Base-by-base conservation (phyloP, 441 rosid genomes). In the Breynia disticha region DNA sequence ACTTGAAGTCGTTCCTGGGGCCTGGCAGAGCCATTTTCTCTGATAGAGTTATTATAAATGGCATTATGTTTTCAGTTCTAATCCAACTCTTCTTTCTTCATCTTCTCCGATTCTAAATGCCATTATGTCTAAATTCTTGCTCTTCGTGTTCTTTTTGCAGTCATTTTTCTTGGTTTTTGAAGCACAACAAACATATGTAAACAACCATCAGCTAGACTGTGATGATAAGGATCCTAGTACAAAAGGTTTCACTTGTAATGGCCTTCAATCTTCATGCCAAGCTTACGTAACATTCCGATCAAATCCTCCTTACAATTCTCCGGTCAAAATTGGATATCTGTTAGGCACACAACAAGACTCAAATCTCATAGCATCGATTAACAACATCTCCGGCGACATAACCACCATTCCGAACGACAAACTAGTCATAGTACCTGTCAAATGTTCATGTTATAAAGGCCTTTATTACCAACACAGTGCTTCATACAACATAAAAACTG, bases 151-250 rank as follows among this genome's bases (percentile, higher is more conserved):
- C 5, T 3, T 54, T 54, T 54, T 54, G 37, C 48, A 39, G 28
- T 15, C 6, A 39, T 24, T n/a, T 42, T 11, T 54, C 47, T 1
- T 39, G 10, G n/a, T 38, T 17, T 38, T 38, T 13, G 24, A 51
- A 51, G 55, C 55, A 46, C 73, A 64, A 14, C 69, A 69, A 53
- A 43, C 16, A 38, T 69, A 69, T 57, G 11, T 64, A 0, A 17
- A 55, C 51, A 45, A 14, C 19, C 0, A 0, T 7, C 42, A 47
- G 18, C 59, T 45, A 0, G 2, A 1, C 7, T 64, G 63, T 16
- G 1, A 8, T 12, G 13, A 52, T 4, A 15, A 2, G 19, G 13
- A 17, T 53, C 48, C 46, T 12, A 47, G 15, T 8, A 4, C 41
- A 1, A 49, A 49, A 49, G 53, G 53, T n/a, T 49, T 20, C 16